Conservation (phyloP, 2,329 filamentous ascomycete genomes). For the Phialocephala sp. region DNA sequence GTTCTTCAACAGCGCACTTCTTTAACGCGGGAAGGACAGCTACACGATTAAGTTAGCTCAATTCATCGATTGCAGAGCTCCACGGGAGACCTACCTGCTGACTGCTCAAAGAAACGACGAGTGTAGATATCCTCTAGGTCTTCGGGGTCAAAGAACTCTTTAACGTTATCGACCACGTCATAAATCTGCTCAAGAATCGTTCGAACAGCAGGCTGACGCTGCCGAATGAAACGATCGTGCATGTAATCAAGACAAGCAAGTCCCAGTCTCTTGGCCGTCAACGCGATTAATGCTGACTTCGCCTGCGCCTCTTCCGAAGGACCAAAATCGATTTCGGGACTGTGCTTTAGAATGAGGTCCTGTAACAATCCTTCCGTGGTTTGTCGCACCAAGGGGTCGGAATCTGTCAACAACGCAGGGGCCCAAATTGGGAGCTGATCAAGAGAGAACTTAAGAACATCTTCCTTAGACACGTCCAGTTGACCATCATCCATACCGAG, state of each 20-base stretch:
- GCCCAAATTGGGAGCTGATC: conserved; percentile 54
- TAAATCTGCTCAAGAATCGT: conserved; percentile 37
- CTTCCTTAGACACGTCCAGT: conserved; percentile 45
- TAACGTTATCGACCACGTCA: conserved; percentile 35
- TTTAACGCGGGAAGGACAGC: conserved; percentile 39
- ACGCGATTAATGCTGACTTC: conserved; percentile 21
- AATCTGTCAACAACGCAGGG: conserved; percentile 57
- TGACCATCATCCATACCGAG: conserved; percentile 24
- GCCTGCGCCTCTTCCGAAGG: conserved; percentile 26
- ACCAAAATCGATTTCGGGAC: conserved; percentile 26
- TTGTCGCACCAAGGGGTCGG: conserved; percentile 51
- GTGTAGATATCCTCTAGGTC: conserved; percentile 26
- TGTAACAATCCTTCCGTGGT: conserved; percentile 45
- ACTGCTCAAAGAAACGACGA: conserved; percentile 28
- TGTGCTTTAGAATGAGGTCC: conserved; percentile 31
- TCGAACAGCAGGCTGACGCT: conserved; percentile 37
- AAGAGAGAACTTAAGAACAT: conserved; percentile 45
- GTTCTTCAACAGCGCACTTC: conserved; percentile 44
- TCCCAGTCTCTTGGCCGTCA: conserved; percentile 35
- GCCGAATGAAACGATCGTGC: conserved; percentile 38
- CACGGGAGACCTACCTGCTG: conserved; percentile 30
- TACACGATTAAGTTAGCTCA: conserved; percentile 27
- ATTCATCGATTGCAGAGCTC: neutral
- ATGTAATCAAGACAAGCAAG: conserved; percentile 41
- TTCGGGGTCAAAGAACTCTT: conserved; percentile 36